Evolutionary conservation across 2,329 filamentous ascomycete species (phyloP).

Genomic region (Penicillium oxalicum): DNA sequence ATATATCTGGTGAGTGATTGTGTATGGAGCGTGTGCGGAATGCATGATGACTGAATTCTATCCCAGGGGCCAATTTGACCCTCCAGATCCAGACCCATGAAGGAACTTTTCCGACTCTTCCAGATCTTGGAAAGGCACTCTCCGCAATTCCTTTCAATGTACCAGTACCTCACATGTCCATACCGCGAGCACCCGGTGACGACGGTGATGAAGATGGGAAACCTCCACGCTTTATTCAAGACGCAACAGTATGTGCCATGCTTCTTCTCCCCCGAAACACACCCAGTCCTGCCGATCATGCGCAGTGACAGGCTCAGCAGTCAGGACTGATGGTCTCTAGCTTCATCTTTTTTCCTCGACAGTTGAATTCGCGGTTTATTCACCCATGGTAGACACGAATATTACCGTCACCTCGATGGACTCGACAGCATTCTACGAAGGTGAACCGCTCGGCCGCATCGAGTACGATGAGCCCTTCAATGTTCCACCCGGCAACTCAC

Average conservation of each 20-base stretch:
- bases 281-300: no score
- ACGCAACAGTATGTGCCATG: slow-evolving; percentile 55
- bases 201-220: slow-evolving; percentile 39
- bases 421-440: slow-evolving; percentile 79
- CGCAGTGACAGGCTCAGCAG: neutral
- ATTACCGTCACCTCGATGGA: slow-evolving; percentile 74
- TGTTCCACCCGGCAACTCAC: slow-evolving; percentile 66
- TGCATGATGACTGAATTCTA: slow-evolving; percentile 4
- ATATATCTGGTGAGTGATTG: slow-evolving; percentile 61
- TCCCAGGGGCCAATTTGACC: slow-evolving; percentile 67
- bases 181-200: slow-evolving; percentile 46
- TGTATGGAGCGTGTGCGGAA: neutral
- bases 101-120: slow-evolving; percentile 66
- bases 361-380: slow-evolving; percentile 75
- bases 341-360: slow-evolving; percentile 81
- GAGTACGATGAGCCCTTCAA: slow-evolving; percentile 67
- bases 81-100: slow-evolving; percentile 67
- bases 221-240: slow-evolving; percentile 67
- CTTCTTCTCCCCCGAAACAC: neutral
- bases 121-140: slow-evolving; percentile 65
- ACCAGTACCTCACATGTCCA: slow-evolving; percentile 60
- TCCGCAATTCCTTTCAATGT: slow-evolving; percentile 66
- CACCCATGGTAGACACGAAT: slow-evolving; percentile 66
- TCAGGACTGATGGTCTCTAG: slow-evolving; percentile 15
- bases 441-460: slow-evolving; percentile 71